phyloP scores from a whole-genome alignment of 23 red algal species.

The Gracilaria caudata region DNA sequence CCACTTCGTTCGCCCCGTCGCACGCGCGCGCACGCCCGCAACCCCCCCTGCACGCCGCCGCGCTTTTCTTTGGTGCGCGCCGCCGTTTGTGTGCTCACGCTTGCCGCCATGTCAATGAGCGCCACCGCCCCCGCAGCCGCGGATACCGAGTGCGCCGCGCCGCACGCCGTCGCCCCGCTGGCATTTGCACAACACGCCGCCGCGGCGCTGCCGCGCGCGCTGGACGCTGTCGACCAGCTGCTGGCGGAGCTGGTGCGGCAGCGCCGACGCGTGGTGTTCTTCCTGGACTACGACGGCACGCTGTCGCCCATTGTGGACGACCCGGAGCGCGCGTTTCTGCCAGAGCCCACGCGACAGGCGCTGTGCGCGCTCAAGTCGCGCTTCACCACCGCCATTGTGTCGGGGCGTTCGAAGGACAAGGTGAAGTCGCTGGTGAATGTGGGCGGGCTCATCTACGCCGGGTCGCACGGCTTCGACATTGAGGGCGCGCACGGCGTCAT shows the following conservation, averaged over 20 bases:
- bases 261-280: conserved; percentile 63
- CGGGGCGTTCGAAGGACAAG: conserved; percentile 78
- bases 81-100: too few relatives aligned
- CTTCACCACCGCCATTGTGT: conserved; percentile 85
- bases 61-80: background rate
- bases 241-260: background rate
- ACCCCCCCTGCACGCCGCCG: background rate
- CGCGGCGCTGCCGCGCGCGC: conserved; percentile 1
- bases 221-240: conserved; percentile 19
- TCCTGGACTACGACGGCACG: conserved; percentile 90
- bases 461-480: conserved; percentile 94
- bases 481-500: conserved; percentile 35
- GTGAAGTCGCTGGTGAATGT: conserved; percentile 71
- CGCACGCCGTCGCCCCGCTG: background rate
- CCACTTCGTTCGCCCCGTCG: background rate
- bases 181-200: background rate
- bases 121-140: too few relatives aligned
- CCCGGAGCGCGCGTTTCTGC: conserved; percentile 76
- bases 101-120: background rate
- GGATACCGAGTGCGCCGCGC: background rate
- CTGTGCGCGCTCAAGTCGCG: conserved; percentile 46
- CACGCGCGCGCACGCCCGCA: too few relatives aligned
- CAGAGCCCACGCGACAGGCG: conserved; percentile 43
- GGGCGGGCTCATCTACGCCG: conserved; percentile 80
- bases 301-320: conserved; percentile 90